These are phyloP conservation scores for Berberis thunbergii DNA, from an alignment of 164 flowering plant species.

Conservation along the genomic window DNA sequence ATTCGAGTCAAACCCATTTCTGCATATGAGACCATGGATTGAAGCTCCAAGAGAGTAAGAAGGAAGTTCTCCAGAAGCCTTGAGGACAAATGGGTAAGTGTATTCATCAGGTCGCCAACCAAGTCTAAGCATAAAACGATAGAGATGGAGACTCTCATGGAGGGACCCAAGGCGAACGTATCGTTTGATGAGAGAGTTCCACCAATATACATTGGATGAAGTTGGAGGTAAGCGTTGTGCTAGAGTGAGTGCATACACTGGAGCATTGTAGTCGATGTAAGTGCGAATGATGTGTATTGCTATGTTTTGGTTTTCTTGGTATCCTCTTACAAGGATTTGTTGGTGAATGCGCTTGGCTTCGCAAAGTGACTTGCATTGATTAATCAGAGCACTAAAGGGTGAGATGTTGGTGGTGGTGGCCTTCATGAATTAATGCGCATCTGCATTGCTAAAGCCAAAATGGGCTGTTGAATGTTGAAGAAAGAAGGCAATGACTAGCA, in stretches of 20 bases:
- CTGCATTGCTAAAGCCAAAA: too few species aligned
- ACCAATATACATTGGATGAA: constrained; percentile 25
- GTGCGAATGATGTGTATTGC: constrained; percentile 12
- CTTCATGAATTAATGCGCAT: too few species aligned
- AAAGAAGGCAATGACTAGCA: too few species aligned
- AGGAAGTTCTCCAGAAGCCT: constrained; percentile 43
- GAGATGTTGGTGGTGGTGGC: neutral
- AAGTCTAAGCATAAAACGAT: constrained; percentile 24
- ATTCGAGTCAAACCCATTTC: constrained; percentile 44
- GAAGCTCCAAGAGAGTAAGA: constrained; percentile 25
- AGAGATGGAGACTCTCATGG: constrained; percentile 14
- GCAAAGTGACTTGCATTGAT: constrained; percentile 19
- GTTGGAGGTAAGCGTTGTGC: constrained; percentile 22
- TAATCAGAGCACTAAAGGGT: constrained; percentile 1
- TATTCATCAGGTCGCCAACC: constrained; percentile 40
- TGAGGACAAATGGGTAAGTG: constrained; percentile 51
- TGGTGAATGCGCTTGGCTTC: constrained; percentile 25
- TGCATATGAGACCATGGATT: constrained; percentile 33
- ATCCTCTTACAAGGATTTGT: constrained; percentile 23
- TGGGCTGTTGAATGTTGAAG: too few species aligned
- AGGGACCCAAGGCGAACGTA: constrained; percentile 16
- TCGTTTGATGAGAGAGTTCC: constrained; percentile 37
- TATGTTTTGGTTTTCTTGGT: neutral
- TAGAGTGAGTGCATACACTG: constrained; percentile 16
- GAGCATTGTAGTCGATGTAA: constrained; percentile 23